Conservation (phyloP, 176 grass and related monocot species). For the Carex myosuroides region DNA sequence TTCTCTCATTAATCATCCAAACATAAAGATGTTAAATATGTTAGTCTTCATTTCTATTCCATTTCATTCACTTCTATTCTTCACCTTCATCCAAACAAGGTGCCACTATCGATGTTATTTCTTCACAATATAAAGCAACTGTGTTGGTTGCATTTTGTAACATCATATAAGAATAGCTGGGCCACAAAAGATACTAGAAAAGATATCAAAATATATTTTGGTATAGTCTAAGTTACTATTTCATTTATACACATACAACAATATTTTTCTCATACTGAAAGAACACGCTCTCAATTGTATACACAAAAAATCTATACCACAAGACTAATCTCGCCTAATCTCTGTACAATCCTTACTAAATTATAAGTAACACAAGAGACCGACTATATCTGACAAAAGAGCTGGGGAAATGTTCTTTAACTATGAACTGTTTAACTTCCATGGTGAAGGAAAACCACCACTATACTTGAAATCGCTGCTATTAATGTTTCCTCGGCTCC, state of each 20-base stretch:
- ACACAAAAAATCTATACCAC: not conserved
- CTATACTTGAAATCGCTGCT: constrained; percentile 70
- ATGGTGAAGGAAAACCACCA: constrained; percentile 38
- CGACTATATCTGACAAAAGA: not conserved
- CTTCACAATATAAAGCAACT: too few relatives aligned
- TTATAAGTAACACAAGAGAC: not conserved
- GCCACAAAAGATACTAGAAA: too few relatives aligned
- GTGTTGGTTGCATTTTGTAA: too few relatives aligned
- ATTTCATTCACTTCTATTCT: too few relatives aligned
- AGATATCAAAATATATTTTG: not conserved
- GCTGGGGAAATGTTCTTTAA: not conserved
- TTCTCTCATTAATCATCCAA: too few relatives aligned
- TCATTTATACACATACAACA: not conserved
- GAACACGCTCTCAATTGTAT: not conserved
- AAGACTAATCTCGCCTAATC: constrained; percentile 8
- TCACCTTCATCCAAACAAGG: too few relatives aligned
- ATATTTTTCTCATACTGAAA: not conserved
- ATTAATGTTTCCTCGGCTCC: constrained; percentile 18
- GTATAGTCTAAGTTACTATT: not conserved
- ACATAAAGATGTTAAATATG: too few relatives aligned
- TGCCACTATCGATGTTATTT: too few relatives aligned
- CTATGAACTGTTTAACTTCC: constrained; percentile 33
- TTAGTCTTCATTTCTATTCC: too few relatives aligned
- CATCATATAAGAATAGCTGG: too few relatives aligned
- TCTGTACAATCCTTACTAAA: not conserved